A percentile compares a stretch with the other conserved stretches of the same genome.
These are phyloP conservation scores for Neurospora crassa DNA, from an alignment of 2,329 filamentous ascomycete genomes.

Conservation along the genomic window DNA sequence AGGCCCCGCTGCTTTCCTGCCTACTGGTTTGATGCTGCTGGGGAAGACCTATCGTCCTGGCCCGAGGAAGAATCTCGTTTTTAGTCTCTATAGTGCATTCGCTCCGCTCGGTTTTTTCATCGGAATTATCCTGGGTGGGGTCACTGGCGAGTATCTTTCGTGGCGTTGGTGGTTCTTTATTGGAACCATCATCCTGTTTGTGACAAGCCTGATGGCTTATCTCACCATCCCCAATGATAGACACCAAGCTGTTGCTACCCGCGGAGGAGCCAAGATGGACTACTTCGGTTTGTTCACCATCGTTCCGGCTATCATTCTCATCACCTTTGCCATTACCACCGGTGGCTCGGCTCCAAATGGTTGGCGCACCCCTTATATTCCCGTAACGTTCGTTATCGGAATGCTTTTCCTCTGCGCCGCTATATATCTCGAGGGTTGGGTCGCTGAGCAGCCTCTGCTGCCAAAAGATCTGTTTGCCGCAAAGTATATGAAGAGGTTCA, in stretches of 20 bases:
- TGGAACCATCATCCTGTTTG: slow-evolving; percentile 34
- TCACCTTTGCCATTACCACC: slow-evolving; percentile 69
- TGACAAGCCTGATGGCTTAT: slow-evolving; percentile 36
- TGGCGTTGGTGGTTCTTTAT: slow-evolving; percentile 68
- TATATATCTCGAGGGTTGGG: slow-evolving; percentile 64
- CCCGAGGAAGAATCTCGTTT: slow-evolving; percentile 60
- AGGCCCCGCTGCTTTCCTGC: slow-evolving; percentile 62
- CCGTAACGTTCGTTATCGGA: slow-evolving; percentile 54
- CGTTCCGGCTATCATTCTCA: slow-evolving; percentile 54
- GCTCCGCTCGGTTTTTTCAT: slow-evolving; percentile 49
- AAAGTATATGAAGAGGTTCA: slow-evolving; percentile 57
- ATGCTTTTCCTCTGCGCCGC: slow-evolving; percentile 47
- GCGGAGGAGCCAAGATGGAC: slow-evolving; percentile 45
- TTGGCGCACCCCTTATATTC: slow-evolving; percentile 68
- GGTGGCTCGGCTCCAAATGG: slow-evolving; percentile 57
- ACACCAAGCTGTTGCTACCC: slow-evolving; percentile 6
- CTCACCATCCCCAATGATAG: slow-evolving; percentile 30
- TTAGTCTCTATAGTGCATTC: slow-evolving; percentile 47
- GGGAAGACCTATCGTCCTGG: slow-evolving; percentile 61
- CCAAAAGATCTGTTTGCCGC: slow-evolving; percentile 61
- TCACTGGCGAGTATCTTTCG: slow-evolving; percentile 47
- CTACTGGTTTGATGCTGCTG: slow-evolving; percentile 59
- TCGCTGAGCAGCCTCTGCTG: slow-evolving; percentile 57
- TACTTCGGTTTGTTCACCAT: slow-evolving; percentile 54
- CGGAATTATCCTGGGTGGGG: slow-evolving; percentile 58